Evolutionary conservation across 192 early-diverging fungal species (phyloP), one percentile per base, ranked within the genome.

Genomic region (Coemansia sp.): DNA sequence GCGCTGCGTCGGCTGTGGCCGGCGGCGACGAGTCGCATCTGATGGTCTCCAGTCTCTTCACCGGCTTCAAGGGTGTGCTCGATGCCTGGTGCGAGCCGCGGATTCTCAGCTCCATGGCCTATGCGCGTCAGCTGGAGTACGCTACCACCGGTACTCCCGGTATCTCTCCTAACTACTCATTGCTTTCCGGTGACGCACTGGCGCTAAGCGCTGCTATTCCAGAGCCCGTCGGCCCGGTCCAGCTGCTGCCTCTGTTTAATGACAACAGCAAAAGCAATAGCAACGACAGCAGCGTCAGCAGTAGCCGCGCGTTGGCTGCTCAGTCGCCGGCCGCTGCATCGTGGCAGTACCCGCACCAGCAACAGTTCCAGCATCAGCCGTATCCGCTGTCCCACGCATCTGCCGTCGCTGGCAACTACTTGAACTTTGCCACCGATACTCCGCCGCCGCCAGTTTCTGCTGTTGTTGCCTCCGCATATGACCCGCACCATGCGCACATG

Each of bases 11-110:
- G 36, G 10, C 39, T 11, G 37, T 58, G 32, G 7, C 56, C 10
- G 56, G 13, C 13, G 12, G 22, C 11, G 6, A 39, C 43, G 3
- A 54, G 21, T 5, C 26, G 22, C 43, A 58, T n/a, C 65, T 67
- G 42, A 22, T 58, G 36, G 56, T 58, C 16, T 58, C 56, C 56
- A 58, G 56, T 15, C 37, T 58, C 5, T 58, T 58, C 39, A 41
- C n/a, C 37, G 39, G 56, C 36, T 40, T 41, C 26, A 36, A 58
- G 39, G 39, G 36, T 40, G 56, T 58, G 0, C 39, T 58, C 6
- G 56, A 58, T 41, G 32, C 56, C 0, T 58, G 56, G 56, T 58
- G 56, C n/a, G 56, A 58, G 37, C 56, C 56, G 11, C 56, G 56
- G 13, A 58, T 58, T 36, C 56, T 58, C 37, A 58, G 56, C 37